These are phyloP conservation scores for Metschnikowia lachancei DNA, from an alignment of 805 yeast species.

Conservation along the genomic window DNA sequence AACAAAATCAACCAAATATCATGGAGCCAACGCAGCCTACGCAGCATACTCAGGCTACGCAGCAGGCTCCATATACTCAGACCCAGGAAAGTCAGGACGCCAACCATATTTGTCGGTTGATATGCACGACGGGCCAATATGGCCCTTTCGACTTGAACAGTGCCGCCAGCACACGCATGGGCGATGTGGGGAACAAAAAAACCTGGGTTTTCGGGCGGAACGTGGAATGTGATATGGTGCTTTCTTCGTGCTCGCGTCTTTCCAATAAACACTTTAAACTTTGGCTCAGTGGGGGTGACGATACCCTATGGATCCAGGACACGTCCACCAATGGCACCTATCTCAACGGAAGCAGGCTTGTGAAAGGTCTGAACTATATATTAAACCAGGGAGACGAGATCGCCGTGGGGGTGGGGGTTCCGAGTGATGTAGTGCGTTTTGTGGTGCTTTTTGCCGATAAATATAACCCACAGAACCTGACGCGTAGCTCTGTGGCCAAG, in stretches of 20 bases:
- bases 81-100: constrained; percentile 19
- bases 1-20: too few relatives aligned
- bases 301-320: constrained; percentile 64
- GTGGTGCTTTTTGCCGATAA: constrained; percentile 48
- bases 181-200: constrained; percentile 25
- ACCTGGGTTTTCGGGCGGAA: constrained; percentile 78
- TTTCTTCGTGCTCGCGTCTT: constrained; percentile 59
- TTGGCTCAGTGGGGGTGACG: constrained; percentile 60
- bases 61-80: constrained; percentile 19
- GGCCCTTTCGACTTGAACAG: constrained; percentile 45
- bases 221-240: constrained; percentile 56
- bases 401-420: constrained; percentile 82
- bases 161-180: constrained; percentile 21
- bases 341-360: constrained; percentile 69
- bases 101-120: constrained; percentile 49
- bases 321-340: constrained; percentile 90
- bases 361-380: constrained; percentile 74
- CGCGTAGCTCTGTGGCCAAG: constrained; percentile 30
- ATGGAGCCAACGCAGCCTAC: constrained; percentile 9
- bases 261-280: constrained; percentile 73
- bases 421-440: constrained; percentile 58
- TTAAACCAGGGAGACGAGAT: constrained; percentile 92
- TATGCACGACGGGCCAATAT: constrained; percentile 59
- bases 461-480: constrained; percentile 33
- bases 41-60: constrained; percentile 23